Evolutionary conservation across 306 rosid genomes (phyloP), one percentile per base, ranked within the genome.

Genomic region (Cucurbita ficifolia): DNA sequence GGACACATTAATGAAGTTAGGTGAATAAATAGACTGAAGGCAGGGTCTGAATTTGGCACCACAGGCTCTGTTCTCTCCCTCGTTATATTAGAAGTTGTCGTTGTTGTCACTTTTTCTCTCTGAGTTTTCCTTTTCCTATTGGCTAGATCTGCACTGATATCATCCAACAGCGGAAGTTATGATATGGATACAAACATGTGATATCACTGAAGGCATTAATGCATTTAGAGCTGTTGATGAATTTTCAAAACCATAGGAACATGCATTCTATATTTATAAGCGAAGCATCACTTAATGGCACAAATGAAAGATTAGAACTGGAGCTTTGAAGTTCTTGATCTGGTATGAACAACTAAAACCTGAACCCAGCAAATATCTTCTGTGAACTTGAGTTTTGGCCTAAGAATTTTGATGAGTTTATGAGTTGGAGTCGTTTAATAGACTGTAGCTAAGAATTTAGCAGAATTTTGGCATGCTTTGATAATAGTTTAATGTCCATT

Each of bases 11-110:
- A 68, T 68, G 17, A 6, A 68, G 73, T 68, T 68, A 46, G 73
- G 73, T 68, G 19, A 68, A 68, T 68, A 68, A 68, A 68, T 68
- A 46, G 73, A 68, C 73, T 43, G 9, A 21, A 46, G 55, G 55
- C 55, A 45, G 38, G 54, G 72, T 43, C 52, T 64, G 71, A 68
- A 68, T 40, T 45, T 68, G 55, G 24, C 56, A 21, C 73, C 73
- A 45, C 73, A 43, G 56, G 73, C 7, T 68, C 55, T 24, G 3
- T 46, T 68, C 73, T 68, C 73, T 68, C 35, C 72, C 53, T 52
- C n/a, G 39, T 73, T 78, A 10, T 46, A 43, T 78, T 54, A 43
- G 6, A 49, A 11, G 51, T 13, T 63, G 77, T 52, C 68, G 33
- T 39, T 72, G 62, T 69, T 45, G 59, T 45, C 35, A 58, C 17